Evolutionary conservation across 495 filamentous ascomycete genomes (phyloP).

Genomic region (Hypoxylon subgilvum): DNA sequence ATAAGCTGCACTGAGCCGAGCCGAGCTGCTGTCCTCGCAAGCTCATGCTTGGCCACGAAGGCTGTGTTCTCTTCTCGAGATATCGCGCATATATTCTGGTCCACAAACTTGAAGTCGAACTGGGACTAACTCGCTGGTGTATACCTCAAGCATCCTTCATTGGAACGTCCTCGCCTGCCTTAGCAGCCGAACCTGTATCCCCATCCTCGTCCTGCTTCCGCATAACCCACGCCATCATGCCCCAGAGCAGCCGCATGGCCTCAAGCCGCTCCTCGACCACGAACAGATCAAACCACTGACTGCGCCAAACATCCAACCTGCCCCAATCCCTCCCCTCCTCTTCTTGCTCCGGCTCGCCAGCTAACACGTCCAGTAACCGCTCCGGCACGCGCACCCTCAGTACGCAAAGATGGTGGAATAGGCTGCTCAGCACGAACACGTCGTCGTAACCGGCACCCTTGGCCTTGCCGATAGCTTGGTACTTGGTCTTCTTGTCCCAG

Average conservation of each 20-base stretch:
- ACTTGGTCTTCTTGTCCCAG: conserved; percentile 81
- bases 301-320: conserved; percentile 67
- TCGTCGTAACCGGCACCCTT: conserved; percentile 57
- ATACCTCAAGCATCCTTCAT: conserved; percentile 43
- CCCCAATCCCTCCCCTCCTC: conserved; percentile 53
- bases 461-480: conserved; percentile 72
- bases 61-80: too few relatives aligned
- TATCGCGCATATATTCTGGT: too few relatives aligned
- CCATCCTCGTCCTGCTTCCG: conserved; percentile 48
- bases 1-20: too few relatives aligned
- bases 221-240: conserved; percentile 74
- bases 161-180: conserved; percentile 33
- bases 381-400: conserved; percentile 74
- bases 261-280: conserved; percentile 68
- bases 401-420: conserved; percentile 84
- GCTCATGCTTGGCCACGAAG: too few relatives aligned
- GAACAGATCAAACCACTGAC: conserved; percentile 81
- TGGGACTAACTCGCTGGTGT: not conserved
- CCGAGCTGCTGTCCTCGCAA: too few relatives aligned
- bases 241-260: conserved; percentile 76
- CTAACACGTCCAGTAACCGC: conserved; percentile 63
- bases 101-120: not conserved
- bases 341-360: conserved; percentile 39
- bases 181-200: not conserved
- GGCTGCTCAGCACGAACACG: conserved; percentile 79